Percentiles rank a stretch among this genome's conserved stretches.
Conservation (phyloP, 2,329 filamentous ascomycete genomes). For the Plenodomus lindquistii region DNA sequence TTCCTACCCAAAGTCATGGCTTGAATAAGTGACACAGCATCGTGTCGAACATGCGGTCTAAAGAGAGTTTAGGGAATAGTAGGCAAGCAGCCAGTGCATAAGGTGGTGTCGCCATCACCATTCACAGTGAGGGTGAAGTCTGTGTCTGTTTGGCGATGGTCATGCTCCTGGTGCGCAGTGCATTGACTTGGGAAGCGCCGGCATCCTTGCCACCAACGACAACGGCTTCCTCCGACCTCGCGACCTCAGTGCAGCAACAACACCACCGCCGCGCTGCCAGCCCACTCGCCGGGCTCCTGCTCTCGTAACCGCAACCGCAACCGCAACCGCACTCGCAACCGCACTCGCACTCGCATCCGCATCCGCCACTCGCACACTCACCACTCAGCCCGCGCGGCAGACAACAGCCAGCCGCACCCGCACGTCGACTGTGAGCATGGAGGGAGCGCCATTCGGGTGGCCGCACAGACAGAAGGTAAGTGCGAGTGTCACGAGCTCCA, state of each 20-base stretch:
- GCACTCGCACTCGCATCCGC: too few relatives aligned
- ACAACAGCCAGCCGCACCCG: conserved; percentile 3
- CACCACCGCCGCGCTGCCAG: conserved; percentile 2
- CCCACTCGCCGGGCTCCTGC: background rate
- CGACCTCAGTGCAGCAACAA: conserved; percentile 6
- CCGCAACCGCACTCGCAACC: too few relatives aligned
- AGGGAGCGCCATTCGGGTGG: conserved; percentile 36
- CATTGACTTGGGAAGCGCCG: conserved; percentile 11
- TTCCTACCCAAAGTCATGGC: background rate
- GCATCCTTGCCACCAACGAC: conserved; percentile 15
- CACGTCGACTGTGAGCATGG: conserved; percentile 27
- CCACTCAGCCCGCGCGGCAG: background rate
- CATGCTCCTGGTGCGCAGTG: conserved; percentile 1
- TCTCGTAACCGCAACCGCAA: background rate
- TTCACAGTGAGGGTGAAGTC: conserved; percentile 1
- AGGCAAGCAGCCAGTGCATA: background rate
- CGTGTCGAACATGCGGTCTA: too few relatives aligned
- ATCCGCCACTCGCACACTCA: conserved; percentile 2
- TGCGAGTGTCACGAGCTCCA: conserved; percentile 9
- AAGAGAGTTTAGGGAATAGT: background rate
- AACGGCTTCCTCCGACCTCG: conserved; percentile 15
- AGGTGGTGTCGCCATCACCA: background rate
- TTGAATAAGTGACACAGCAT: too few relatives aligned
- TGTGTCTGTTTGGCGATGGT: background rate
- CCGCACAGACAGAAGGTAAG: conserved; percentile 42